Evolutionary conservation across 2,329 filamentous ascomycete species (phyloP).

Genomic region (Ascochyta koolunga): DNA sequence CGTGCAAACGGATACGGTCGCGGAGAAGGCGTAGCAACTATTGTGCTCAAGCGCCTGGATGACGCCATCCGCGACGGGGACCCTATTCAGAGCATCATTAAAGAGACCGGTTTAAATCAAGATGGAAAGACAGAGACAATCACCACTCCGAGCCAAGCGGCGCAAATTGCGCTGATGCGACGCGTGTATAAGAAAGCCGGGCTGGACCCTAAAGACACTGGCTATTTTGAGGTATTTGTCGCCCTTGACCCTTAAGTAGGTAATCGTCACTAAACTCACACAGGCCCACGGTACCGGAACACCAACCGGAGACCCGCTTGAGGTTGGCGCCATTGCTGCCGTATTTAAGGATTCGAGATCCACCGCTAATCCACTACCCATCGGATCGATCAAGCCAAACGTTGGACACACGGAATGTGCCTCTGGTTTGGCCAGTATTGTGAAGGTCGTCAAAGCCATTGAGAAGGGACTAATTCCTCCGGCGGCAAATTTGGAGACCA

Average conservation of each 20-base stretch:
- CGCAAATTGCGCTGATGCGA: slow-evolving; percentile 37
- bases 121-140: slow-evolving; percentile 19
- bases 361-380: slow-evolving; percentile 3
- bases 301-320: slow-evolving; percentile 48
- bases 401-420: slow-evolving; percentile 40
- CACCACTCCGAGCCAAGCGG: slow-evolving; percentile 49
- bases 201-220: slow-evolving; percentile 30
- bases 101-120: slow-evolving; percentile 30
- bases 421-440: slow-evolving; percentile 31
- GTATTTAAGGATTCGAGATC: slow-evolving; percentile 13
- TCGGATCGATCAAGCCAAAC: slow-evolving; percentile 38
- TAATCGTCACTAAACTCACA: too few relatives aligned
- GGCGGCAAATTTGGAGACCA: slow-evolving; percentile 21
- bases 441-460: slow-evolving; percentile 32
- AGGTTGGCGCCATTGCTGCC: slow-evolving; percentile 20
- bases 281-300: slow-evolving; percentile 60
- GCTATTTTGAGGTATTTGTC: slow-evolving; percentile 36
- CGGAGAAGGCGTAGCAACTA: slow-evolving; percentile 35
- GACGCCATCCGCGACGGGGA: slow-evolving; percentile 36
- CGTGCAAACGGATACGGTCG: slow-evolving; percentile 35
- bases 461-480: slow-evolving; percentile 35
- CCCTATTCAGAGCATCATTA: slow-evolving; percentile 35
- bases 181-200: slow-evolving; percentile 28
- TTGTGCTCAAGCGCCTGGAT: slow-evolving; percentile 36
- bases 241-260: too few relatives aligned